Percentiles rank a stretch among this genome's conserved stretches.
Conservation (phyloP, 2,329 filamentous ascomycete species). For the Penicillium polonicum region DNA sequence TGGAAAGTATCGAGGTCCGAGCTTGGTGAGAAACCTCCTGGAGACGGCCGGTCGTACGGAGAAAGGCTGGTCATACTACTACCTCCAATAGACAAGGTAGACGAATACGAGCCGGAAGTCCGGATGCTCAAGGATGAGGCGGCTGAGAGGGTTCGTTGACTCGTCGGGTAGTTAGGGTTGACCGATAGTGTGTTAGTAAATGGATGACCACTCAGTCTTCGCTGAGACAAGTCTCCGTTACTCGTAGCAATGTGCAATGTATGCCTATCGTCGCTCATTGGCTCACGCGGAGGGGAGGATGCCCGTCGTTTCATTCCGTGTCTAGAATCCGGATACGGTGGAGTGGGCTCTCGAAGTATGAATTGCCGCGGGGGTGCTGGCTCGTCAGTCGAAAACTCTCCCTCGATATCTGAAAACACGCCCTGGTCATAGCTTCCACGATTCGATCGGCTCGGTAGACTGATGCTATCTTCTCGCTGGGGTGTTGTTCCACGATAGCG, state of each 20-base stretch:
- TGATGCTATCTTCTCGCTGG: constrained; percentile 51
- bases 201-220: constrained; percentile 54
- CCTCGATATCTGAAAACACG: constrained; percentile 52
- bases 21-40: constrained; percentile 58
- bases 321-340: constrained; percentile 43
- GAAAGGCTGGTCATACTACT: constrained; percentile 66
- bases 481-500: constrained; percentile 51
- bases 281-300: constrained; percentile 62
- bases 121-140: constrained; percentile 61
- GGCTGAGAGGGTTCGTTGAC: constrained; percentile 64
- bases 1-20: constrained; percentile 55
- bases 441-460: constrained; percentile 53
- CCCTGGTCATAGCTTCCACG: constrained; percentile 64
- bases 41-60: constrained; percentile 61
- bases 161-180: constrained; percentile 54
- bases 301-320: constrained; percentile 64
- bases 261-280: constrained; percentile 36
- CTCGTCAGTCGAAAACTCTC: constrained; percentile 43
- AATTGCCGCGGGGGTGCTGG: constrained; percentile 36
- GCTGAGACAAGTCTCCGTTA: constrained; percentile 55
- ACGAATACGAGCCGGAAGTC: constrained; percentile 60
- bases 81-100: constrained; percentile 59
- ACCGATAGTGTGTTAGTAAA: constrained; percentile 56
- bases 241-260: constrained; percentile 37
- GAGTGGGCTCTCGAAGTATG: constrained; percentile 41